Evolutionary conservation across 257 asterid genomes (phyloP).

Genomic region (Cynanchum wilfordii): DNA sequence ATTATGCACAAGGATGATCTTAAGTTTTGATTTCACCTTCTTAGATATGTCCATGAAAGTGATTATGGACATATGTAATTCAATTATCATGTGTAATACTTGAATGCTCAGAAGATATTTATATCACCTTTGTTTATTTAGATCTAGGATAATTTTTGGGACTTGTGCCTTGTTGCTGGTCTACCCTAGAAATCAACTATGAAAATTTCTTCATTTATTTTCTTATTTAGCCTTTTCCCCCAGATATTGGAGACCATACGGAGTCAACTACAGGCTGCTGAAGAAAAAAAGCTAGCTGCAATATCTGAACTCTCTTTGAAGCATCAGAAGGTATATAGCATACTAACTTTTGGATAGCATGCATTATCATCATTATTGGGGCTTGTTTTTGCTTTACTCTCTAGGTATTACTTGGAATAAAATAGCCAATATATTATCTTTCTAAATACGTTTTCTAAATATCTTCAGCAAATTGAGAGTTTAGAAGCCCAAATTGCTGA

Average conservation of each 20-base stretch:
- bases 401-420: conserved; percentile 1
- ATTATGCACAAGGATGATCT: background rate
- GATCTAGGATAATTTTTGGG: background rate
- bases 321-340: conserved; percentile 70
- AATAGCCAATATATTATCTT: background rate
- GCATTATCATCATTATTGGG: conserved; percentile 21
- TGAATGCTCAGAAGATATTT: background rate
- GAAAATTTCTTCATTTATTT: background rate
- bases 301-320: conserved; percentile 66
- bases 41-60: background rate
- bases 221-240: conserved; percentile 3
- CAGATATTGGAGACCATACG: conserved; percentile 77
- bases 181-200: background rate
- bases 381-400: conserved; percentile 13
- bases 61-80: background rate
- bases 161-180: background rate
- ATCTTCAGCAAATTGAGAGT: conserved; percentile 68
- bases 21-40: background rate
- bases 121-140: background rate
- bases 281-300: conserved; percentile 75
- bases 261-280: conserved; percentile 64
- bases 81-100: background rate
- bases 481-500: conserved; percentile 85
- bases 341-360: conserved; percentile 10
- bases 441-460: conserved; percentile 15